A percentile compares a stretch with the other conserved stretches of the same genome.
Conservation (phyloP, 495 filamentous ascomycete genomes). For the Xylaria flabelliformis region DNA sequence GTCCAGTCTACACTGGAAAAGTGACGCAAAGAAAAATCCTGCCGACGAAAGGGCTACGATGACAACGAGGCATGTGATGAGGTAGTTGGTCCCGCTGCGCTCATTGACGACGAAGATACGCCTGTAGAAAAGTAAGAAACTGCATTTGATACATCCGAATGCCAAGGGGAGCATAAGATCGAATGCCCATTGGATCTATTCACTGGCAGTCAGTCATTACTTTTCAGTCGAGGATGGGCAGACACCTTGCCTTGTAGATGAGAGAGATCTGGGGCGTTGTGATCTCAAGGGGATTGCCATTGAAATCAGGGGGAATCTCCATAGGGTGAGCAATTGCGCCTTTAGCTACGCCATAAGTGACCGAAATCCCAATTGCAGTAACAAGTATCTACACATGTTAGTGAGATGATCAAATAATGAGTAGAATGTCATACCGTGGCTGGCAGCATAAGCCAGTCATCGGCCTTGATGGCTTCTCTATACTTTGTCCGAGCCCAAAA, state of each 20-base stretch:
- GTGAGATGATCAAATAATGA: neutral
- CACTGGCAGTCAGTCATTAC: neutral
- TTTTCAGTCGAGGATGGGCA: neutral
- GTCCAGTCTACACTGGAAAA: slow-evolving; percentile 34
- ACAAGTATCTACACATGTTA: neutral
- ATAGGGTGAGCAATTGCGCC: slow-evolving; percentile 13
- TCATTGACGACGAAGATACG: slow-evolving; percentile 36
- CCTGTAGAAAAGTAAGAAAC: slow-evolving; percentile 41
- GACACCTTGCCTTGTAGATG: slow-evolving; percentile 4
- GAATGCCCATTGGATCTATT: slow-evolving; percentile 34
- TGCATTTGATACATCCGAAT: slow-evolving; percentile 37
- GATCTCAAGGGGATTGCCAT: slow-evolving; percentile 19
- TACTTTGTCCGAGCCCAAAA: slow-evolving; percentile 33
- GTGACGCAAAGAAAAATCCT: slow-evolving; percentile 33
- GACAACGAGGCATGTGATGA: slow-evolving; percentile 18
- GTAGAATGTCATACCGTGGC: slow-evolving; percentile 26
- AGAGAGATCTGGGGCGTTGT: slow-evolving; percentile 20
- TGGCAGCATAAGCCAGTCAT: slow-evolving; percentile 44
- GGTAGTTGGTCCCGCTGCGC: slow-evolving; percentile 16
- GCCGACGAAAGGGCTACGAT: slow-evolving; percentile 29
- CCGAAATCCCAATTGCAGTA: slow-evolving; percentile 23
- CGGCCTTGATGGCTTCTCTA: slow-evolving; percentile 31
- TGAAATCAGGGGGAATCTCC: slow-evolving; percentile 22
- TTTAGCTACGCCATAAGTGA: slow-evolving; percentile 21
- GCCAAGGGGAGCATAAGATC: slow-evolving; percentile 35